Evolutionary conservation across 179 eudicot genomes (phyloP).

Genomic region (Silene vulgaris): DNA sequence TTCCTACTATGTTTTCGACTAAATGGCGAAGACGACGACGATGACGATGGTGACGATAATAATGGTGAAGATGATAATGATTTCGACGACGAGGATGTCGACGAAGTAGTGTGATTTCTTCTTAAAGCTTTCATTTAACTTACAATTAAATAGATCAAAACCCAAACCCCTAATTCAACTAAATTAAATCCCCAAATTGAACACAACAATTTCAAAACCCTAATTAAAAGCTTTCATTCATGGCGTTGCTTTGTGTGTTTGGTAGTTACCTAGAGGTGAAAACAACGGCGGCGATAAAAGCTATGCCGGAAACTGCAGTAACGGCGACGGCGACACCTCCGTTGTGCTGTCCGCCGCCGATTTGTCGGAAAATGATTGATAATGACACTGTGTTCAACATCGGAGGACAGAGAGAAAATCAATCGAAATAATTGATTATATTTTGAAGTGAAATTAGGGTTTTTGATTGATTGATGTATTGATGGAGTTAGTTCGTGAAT

Average conservation of each 20-base stretch:
- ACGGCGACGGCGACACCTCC: background rate
- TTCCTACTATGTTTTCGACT: constrained; percentile 6
- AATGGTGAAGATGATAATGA: background rate
- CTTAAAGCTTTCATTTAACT: constrained; percentile 17
- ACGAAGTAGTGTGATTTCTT: constrained; percentile 21
- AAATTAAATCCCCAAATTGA: background rate
- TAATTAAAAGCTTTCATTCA: constrained; percentile 3
- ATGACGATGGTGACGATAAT: constrained; percentile 4
- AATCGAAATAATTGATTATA: background rate
- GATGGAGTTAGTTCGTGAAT: background rate
- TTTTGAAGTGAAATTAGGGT: background rate
- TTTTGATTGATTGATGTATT: background rate
- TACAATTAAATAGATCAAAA: background rate
- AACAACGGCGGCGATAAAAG: background rate
- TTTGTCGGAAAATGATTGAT: background rate
- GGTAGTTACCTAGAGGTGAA: background rate
- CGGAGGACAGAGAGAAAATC: background rate
- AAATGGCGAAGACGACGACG: constrained; percentile 31
- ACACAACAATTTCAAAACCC: constrained; percentile 11
- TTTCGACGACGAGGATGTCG: constrained; percentile 21
- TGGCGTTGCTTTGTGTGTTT: background rate
- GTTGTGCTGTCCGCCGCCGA: background rate
- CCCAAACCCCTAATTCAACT: constrained; percentile 13
- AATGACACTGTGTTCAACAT: background rate
- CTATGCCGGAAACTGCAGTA: background rate